These are phyloP conservation scores for Lumnitzera racemosa DNA, from an alignment of 345 rosid species.

Conservation along the genomic window DNA sequence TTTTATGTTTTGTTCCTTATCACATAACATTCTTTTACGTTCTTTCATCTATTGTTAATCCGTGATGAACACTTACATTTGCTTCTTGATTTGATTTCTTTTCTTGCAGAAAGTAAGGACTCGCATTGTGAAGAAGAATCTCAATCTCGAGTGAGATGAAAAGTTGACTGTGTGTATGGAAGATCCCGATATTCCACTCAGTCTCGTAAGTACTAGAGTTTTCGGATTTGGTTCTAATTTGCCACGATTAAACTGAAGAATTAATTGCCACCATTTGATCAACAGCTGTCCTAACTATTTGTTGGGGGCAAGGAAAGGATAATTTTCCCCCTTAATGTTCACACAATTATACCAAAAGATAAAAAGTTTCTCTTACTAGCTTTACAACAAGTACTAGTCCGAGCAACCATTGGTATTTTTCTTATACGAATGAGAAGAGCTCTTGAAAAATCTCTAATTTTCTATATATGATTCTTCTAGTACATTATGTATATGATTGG, in stretches of 20 bases:
- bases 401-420: too few species aligned
- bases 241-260: neutral
- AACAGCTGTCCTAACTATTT: too few species aligned
- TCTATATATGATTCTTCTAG: neutral
- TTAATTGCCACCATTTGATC: too few species aligned
- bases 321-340: too few species aligned
- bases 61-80: neutral
- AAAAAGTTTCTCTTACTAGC: too few species aligned
- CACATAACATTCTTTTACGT: neutral
- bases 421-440: too few species aligned
- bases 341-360: too few species aligned
- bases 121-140: slow-evolving; percentile 44
- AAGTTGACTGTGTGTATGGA: slow-evolving; percentile 61
- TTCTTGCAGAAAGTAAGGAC: slow-evolving; percentile 67
- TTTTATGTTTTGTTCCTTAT: too few species aligned
- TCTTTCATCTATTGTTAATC: neutral
- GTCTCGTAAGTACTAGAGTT: slow-evolving; percentile 41
- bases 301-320: too few species aligned
- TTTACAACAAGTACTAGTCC: too few species aligned
- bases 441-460: too few species aligned
- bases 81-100: neutral
- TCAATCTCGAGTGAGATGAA: slow-evolving; percentile 85
- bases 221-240: neutral
- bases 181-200: slow-evolving; percentile 55
- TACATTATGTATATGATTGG: slow-evolving; percentile 12